Conservation (phyloP, 306 rosid species). For the Cicer cuneatum region DNA sequence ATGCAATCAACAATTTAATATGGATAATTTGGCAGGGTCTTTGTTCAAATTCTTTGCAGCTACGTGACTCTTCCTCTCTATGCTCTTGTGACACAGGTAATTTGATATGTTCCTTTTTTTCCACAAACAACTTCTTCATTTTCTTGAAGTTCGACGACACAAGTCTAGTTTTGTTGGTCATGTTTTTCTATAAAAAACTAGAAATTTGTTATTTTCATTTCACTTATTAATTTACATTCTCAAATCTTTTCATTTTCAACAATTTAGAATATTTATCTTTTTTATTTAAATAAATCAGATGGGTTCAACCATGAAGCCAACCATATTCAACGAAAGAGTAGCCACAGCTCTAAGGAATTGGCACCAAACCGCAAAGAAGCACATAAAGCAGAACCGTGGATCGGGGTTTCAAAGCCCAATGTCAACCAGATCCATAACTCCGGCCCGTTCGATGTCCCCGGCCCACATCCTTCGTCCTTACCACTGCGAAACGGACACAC, state of each 20-base stretch:
- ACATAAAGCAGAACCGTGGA: constrained; percentile 60
- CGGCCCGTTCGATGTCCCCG: constrained; percentile 59
- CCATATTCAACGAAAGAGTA: constrained; percentile 82
- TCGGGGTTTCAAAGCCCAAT: constrained; percentile 48
- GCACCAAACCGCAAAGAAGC: constrained; percentile 74
- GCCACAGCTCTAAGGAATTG: constrained; percentile 71
- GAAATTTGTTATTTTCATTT: no score
- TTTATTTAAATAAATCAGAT: constrained; percentile 53
- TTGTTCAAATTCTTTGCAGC: constrained; percentile 83
- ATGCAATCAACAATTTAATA: neutral
- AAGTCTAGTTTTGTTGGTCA: no score
- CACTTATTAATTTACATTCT: no score
- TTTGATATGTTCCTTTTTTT: neutral
- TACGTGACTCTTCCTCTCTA: constrained; percentile 91
- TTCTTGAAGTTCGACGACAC: no score
- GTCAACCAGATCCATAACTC: constrained; percentile 66
- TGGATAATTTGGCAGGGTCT: constrained; percentile 53
- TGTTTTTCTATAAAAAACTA: no score
- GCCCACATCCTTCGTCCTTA: constrained; percentile 53
- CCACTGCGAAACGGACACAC: neutral
- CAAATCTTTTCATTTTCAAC: neutral
- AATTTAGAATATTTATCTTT: neutral
- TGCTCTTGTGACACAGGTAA: constrained; percentile 92
- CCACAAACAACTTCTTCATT: neutral
- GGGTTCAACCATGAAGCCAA: constrained; percentile 85